A percentile compares a stretch with the other conserved stretches of the same genome.
These are phyloP conservation scores for Sapria himalayana DNA, from an alignment of 345 rosid genomes.

Conservation along the genomic window DNA sequence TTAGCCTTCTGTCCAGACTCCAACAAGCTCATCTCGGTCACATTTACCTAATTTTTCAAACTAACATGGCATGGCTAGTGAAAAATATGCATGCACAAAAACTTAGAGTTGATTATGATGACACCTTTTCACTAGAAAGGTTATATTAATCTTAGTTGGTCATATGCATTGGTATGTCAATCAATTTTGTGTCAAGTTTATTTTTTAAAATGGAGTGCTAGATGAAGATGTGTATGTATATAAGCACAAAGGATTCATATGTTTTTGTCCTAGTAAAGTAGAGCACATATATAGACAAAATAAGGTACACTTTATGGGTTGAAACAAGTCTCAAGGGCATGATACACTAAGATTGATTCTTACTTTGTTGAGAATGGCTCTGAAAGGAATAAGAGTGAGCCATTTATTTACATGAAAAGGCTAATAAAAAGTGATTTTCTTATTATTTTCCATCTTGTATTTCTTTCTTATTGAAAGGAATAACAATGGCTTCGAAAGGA, in stretches of 20 bases:
- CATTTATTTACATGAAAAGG: background rate
- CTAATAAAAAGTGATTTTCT: background rate
- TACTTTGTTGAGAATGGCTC: background rate
- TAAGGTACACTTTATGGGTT: background rate
- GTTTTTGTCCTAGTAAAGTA: no score
- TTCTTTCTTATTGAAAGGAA: no score
- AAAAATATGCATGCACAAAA: background rate
- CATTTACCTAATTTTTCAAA: constrained; percentile 1
- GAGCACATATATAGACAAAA: no score
- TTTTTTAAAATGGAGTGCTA: no score
- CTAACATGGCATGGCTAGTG: background rate
- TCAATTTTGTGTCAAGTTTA: no score
- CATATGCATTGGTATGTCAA: no score
- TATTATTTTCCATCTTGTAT: no score
- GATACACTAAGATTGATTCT: background rate
- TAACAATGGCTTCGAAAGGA: no score
- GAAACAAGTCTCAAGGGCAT: background rate
- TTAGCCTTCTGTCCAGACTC: background rate
- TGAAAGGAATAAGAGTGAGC: background rate
- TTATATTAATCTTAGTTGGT: no score
- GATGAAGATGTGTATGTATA: no score
- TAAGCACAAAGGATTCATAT: no score
- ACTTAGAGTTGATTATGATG: background rate
- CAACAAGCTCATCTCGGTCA: background rate
- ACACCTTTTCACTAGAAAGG: no score